Evolutionary conservation across 2,329 filamentous ascomycete genomes (phyloP), one percentile per base, ranked within the genome.

Genomic region (Pseudocercospora crystallina): DNA sequence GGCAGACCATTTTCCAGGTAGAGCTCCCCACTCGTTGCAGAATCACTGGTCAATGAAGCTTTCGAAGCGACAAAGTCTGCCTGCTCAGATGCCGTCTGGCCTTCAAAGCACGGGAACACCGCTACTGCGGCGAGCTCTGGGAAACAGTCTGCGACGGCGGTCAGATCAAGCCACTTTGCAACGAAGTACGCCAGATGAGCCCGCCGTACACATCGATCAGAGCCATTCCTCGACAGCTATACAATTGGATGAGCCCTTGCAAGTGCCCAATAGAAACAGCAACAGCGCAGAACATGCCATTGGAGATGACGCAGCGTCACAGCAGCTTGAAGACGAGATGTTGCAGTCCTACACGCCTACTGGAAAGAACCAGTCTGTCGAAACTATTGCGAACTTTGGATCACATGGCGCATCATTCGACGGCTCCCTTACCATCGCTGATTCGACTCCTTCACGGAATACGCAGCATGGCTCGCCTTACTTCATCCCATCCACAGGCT

Each of bases 281-380:
- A 3, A 17, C 7, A 40, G 5, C 37, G 37, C 37, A 17, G 29
- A 10, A 8, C 14, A 7, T 40, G 37, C 14, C 29, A 8, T 12
- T 15, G 15, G 12, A 9, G 37, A n/a, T 17, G 15, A 33, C n/a
- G 44, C 44, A 37, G 44, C 44, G 29, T 47, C 44, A 12, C 20
- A 39, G 34, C 44, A 47, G 35, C 36, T 47, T 17, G 26, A 47
- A 37, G 34, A 31, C 15, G 44, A 47, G 29, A 47, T 47, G 44
- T 35, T 39, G 15, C 34, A 33, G 26, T 35, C 44, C 32, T 37
- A 47, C 20, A 26, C 20, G 7, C 20, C 20, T 26, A 26, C 20
- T 26, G 20, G 7, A 4, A 26, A 26, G 20, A 7, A 26, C 7
- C 20, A 26, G 20, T 7, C 20, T 26, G 7, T 26, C 7, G 20